Evolutionary conservation across 352 stramenopile species (phyloP).

Genomic region (Phytophthora fragariaefolia): DNA sequence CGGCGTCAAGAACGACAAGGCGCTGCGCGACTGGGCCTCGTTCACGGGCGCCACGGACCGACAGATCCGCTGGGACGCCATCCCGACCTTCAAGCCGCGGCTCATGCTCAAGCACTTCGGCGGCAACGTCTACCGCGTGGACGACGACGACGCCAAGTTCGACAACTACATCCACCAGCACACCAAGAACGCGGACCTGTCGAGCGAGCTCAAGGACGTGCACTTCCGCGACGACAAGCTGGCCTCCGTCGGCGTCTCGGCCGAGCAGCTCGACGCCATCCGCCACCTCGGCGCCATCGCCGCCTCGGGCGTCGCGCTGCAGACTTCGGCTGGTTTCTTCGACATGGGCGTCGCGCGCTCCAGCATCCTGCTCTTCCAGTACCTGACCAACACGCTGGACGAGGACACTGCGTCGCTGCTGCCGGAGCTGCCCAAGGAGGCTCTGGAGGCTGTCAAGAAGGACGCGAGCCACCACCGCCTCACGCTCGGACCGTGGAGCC

Average conservation of each 20-base stretch:
- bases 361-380: constrained; percentile 80
- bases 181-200: constrained; percentile 63
- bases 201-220: constrained; percentile 53
- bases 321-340: constrained; percentile 80
- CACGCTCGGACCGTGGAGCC: constrained; percentile 82
- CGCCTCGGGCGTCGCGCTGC: constrained; percentile 70
- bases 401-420: constrained; percentile 58
- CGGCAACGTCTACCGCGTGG: constrained; percentile 82
- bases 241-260: constrained; percentile 44
- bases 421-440: constrained; percentile 54
- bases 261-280: constrained; percentile 59
- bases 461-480: constrained; percentile 64
- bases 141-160: constrained; percentile 72
- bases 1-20: constrained; percentile 79
- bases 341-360: constrained; percentile 78
- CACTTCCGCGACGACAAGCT: constrained; percentile 75
- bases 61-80: constrained; percentile 75
- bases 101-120: constrained; percentile 90
- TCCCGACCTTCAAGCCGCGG: constrained; percentile 77
- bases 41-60: constrained; percentile 82
- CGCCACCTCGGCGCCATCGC: constrained; percentile 69
- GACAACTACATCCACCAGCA: constrained; percentile 71
- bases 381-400: constrained; percentile 82
- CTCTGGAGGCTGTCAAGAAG: constrained; percentile 36
- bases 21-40: constrained; percentile 62